Conservation (phyloP, 108 stramenopile genomes). For the Cylindrotheca closterium region DNA sequence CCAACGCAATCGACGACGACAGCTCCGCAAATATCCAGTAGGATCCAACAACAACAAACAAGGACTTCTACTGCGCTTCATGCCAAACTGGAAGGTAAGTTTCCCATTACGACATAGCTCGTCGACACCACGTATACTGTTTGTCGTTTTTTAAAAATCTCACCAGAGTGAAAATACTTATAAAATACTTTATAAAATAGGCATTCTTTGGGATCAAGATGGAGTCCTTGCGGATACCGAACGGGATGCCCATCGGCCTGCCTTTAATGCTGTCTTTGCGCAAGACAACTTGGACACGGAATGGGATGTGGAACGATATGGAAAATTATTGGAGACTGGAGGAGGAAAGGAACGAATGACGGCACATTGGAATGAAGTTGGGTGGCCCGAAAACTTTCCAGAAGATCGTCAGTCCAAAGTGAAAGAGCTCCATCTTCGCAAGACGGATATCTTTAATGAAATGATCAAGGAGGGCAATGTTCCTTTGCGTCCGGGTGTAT, state of each 20-base stretch:
- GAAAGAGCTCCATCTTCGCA: constrained; percentile 84
- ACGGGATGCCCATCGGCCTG: constrained; percentile 86
- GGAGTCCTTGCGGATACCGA: constrained; percentile 95
- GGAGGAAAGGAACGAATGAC: constrained; percentile 98
- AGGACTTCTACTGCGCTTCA: too few relatives aligned
- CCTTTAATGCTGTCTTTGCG: constrained; percentile 88
- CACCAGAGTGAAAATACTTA: too few relatives aligned
- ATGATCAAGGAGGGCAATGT: constrained; percentile 70
- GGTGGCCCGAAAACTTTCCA: constrained; percentile 73
- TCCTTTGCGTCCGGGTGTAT: constrained; percentile 87
- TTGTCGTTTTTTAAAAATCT: too few relatives aligned
- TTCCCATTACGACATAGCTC: too few relatives aligned
- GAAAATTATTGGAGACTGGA: constrained; percentile 78
- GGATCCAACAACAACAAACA: too few relatives aligned
- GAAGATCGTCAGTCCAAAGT: constrained; percentile 63
- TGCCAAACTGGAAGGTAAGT: too few relatives aligned
- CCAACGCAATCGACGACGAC: too few relatives aligned
- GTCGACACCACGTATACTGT: too few relatives aligned
- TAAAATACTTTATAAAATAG: too few relatives aligned
- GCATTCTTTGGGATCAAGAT: constrained; percentile 90
- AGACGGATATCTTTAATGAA: constrained; percentile 92
- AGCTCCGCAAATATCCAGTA: too few relatives aligned
- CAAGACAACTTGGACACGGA: constrained; percentile 65
- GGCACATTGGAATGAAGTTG: constrained; percentile 88
- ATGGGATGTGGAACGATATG: constrained; percentile 89